Percentiles rank a stretch among this genome's conserved stretches.
Conservation (phyloP, 2,329 filamentous ascomycete species). For the Penicillium sp. region DNA sequence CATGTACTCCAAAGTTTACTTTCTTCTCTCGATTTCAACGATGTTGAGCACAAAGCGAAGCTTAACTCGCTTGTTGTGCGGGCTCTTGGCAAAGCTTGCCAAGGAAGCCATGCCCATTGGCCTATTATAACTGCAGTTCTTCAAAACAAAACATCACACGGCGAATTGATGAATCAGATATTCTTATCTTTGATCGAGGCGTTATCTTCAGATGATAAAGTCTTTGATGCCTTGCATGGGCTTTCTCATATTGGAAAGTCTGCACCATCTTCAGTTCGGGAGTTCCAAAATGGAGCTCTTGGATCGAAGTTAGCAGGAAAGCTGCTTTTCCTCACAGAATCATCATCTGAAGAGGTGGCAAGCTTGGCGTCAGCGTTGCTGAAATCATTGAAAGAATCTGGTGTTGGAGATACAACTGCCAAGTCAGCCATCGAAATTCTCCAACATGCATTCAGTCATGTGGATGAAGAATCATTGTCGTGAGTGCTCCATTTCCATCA, state of each 20-base stretch:
- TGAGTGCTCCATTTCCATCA: slow-evolving; percentile 35
- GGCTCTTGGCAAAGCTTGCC: slow-evolving; percentile 36
- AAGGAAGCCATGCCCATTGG: slow-evolving; percentile 39
- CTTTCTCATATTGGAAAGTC: slow-evolving; percentile 45
- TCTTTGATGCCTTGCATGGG: slow-evolving; percentile 42
- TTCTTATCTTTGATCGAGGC: slow-evolving; percentile 41
- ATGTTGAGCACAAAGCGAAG: slow-evolving; percentile 35
- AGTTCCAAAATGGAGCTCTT: slow-evolving; percentile 44
- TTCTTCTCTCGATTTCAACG: slow-evolving; percentile 37
- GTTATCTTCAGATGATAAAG: slow-evolving; percentile 40
- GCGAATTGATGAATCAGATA: slow-evolving; percentile 35
- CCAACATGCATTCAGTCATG: slow-evolving; percentile 50
- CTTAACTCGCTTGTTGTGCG: slow-evolving; percentile 37
- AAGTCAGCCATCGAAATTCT: slow-evolving; percentile 54
- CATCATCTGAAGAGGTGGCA: slow-evolving; percentile 51
- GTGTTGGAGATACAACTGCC: slow-evolving; percentile 41
- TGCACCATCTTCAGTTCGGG: slow-evolving; percentile 41
- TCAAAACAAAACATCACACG: slow-evolving; percentile 37
- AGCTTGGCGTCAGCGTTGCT: slow-evolving; percentile 39
- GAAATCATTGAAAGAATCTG: slow-evolving; percentile 33
- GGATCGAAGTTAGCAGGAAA: slow-evolving; percentile 53
- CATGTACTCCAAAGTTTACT: slow-evolving; percentile 41
- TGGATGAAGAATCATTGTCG: slow-evolving; percentile 46
- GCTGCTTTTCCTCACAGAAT: slow-evolving; percentile 55
- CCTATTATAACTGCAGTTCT: slow-evolving; percentile 38